Evolutionary conservation across 192 early-diverging fungal genomes (phyloP).

Genomic region (Coemansia sp.): DNA sequence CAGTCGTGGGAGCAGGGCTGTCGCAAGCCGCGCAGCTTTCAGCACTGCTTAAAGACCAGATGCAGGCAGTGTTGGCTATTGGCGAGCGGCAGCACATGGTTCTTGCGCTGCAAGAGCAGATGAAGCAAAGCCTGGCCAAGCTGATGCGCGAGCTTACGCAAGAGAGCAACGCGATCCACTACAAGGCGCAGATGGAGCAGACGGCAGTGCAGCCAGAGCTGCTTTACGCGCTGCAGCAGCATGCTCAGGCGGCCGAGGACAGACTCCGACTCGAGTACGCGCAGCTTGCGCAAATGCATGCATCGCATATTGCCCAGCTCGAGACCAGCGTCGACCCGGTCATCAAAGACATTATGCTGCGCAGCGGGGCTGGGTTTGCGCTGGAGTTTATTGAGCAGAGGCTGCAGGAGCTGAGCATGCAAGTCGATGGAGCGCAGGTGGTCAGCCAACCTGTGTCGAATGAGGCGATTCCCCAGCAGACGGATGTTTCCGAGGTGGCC

Average conservation of each 20-base stretch:
- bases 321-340: slow-evolving; percentile 44
- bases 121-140: slow-evolving; percentile 39
- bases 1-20: not conserved
- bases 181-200: slow-evolving; percentile 32
- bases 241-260: slow-evolving; percentile 26
- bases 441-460: not conserved
- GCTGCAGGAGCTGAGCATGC: slow-evolving; percentile 36
- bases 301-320: slow-evolving; percentile 33
- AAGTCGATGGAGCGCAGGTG: slow-evolving; percentile 8
- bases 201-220: slow-evolving; percentile 25
- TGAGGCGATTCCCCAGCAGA: not conserved
- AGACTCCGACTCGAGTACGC: slow-evolving; percentile 18
- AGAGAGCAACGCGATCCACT: slow-evolving; percentile 41
- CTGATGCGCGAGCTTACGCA: slow-evolving; percentile 45
- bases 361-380: slow-evolving; percentile 30
- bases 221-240: slow-evolving; percentile 43
- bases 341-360: slow-evolving; percentile 41
- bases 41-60: slow-evolving; percentile 40
- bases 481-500: not conserved
- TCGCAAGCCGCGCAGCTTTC: slow-evolving; percentile 47
- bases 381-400: slow-evolving; percentile 42
- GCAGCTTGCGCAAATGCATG: slow-evolving; percentile 29
- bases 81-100: slow-evolving; percentile 31
- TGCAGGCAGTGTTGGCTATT: slow-evolving; percentile 28
- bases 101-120: slow-evolving; percentile 29